Conservation (phyloP, 2,329 filamentous ascomycete species). For the Ustulina deusta region DNA sequence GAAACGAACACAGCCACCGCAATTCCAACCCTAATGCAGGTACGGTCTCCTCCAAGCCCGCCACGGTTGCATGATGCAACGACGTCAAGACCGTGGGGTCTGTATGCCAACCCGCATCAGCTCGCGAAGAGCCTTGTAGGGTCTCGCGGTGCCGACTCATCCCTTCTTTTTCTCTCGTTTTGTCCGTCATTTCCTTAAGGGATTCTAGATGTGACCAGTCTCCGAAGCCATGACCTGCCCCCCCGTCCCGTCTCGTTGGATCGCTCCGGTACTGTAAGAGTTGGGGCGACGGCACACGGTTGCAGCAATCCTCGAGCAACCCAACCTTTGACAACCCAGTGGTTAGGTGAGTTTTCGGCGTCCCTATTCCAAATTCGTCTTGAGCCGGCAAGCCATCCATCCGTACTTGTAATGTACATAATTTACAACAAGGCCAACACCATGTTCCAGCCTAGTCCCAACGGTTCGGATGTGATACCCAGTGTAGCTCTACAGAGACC, state of each 20-base stretch:
- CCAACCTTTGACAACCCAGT: background rate
- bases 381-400: background rate
- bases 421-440: background rate
- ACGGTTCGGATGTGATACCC: background rate
- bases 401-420: background rate
- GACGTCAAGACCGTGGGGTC: slow-evolving; percentile 24
- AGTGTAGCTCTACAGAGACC: too few species aligned
- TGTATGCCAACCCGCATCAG: slow-evolving; percentile 14
- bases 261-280: slow-evolving; percentile 3
- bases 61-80: slow-evolving; percentile 20
- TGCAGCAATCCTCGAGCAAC: slow-evolving; percentile 6
- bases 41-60: slow-evolving; percentile 40
- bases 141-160: slow-evolving; percentile 20
- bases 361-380: slow-evolving; percentile 27
- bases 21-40: slow-evolving; percentile 49
- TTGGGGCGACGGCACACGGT: slow-evolving; percentile 16
- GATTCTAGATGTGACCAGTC: background rate
- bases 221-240: background rate
- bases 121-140: slow-evolving; percentile 10
- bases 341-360: background rate
- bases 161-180: background rate
- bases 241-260: slow-evolving; percentile 17
- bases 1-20: slow-evolving; percentile 51
- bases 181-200: background rate
- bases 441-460: slow-evolving; percentile 18